A percentile compares a stretch with the other conserved stretches of the same genome.
These are phyloP conservation scores for Sporisorium scitamineum DNA, from an alignment of 1,284 basidiomycete species.

Conservation along the genomic window DNA sequence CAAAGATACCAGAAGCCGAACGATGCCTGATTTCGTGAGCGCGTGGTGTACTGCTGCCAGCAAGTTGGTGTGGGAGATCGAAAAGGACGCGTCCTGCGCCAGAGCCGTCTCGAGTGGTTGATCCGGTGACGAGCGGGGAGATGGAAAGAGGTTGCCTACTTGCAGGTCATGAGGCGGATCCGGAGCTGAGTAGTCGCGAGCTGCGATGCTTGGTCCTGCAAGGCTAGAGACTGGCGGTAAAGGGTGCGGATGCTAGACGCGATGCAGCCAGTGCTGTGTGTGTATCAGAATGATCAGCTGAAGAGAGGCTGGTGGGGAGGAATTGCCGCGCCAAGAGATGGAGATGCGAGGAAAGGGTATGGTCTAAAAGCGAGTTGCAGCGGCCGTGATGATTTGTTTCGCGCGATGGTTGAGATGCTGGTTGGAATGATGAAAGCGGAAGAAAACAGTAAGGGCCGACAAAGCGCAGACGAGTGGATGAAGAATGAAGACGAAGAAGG, in stretches of 20 bases:
- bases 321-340: too few species aligned
- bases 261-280: too few species aligned
- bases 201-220: not conserved
- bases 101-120: not conserved
- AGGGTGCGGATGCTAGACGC: conserved; percentile 2
- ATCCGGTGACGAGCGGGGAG: not conserved
- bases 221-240: not conserved
- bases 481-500: not conserved
- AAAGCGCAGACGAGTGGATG: not conserved
- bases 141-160: not conserved
- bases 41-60: not conserved
- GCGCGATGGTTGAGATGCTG: not conserved
- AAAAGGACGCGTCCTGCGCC: not conserved
- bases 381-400: not conserved
- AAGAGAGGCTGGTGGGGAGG: not conserved
- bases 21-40: not conserved
- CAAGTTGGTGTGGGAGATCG: not conserved
- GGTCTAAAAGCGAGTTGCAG: not conserved
- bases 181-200: not conserved
- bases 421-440: not conserved
- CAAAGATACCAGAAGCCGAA: not conserved
- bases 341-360: not conserved
- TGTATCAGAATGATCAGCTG: not conserved
- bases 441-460: not conserved
- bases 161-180: not conserved